A percentile compares a stretch with the other conserved stretches of the same genome.
These are phyloP conservation scores for Epichloe bromicola DNA, from an alignment of 2,329 filamentous ascomycete genomes.

Conservation along the genomic window DNA sequence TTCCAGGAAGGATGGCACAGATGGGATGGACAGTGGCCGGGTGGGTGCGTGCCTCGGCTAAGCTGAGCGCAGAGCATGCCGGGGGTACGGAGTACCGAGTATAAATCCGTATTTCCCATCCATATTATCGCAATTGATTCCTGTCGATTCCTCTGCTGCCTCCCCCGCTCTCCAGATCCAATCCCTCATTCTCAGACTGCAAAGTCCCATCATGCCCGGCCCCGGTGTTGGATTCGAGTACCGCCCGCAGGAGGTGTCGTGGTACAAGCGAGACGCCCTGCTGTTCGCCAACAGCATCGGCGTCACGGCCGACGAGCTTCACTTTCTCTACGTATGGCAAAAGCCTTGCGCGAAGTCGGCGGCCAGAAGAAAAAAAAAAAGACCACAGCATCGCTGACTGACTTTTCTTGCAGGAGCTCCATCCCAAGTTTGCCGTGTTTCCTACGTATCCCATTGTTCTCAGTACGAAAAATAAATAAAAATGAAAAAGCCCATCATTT, in stretches of 20 bases:
- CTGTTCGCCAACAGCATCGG: constrained; percentile 89
- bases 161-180: not conserved
- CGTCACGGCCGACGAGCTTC: constrained; percentile 71
- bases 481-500: not conserved
- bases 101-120: too few relatives aligned
- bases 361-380: accelerated
- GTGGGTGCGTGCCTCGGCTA: not conserved
- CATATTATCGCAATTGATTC: too few relatives aligned
- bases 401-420: constrained; percentile 51
- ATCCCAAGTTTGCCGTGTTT: constrained; percentile 77
- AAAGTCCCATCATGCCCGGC: constrained; percentile 21
- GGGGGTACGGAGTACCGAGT: too few relatives aligned
- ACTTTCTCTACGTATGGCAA: constrained; percentile 67
- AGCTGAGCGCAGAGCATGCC: not conserved
- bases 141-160: too few relatives aligned
- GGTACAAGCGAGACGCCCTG: constrained; percentile 77
- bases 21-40: too few relatives aligned
- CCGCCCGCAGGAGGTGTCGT: constrained; percentile 61
- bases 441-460: constrained; percentile 79
- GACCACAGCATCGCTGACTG: not conserved
- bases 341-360: not conserved
- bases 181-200: not conserved
- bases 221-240: constrained; percentile 66
- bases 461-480: constrained; percentile 34
- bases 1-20: too few relatives aligned